A percentile compares a stretch with the other conserved stretches of the same genome.
phyloP scores from a whole-genome alignment of 2,329 filamentous ascomycete genomes.

The Scedosporium apiospermum region DNA sequence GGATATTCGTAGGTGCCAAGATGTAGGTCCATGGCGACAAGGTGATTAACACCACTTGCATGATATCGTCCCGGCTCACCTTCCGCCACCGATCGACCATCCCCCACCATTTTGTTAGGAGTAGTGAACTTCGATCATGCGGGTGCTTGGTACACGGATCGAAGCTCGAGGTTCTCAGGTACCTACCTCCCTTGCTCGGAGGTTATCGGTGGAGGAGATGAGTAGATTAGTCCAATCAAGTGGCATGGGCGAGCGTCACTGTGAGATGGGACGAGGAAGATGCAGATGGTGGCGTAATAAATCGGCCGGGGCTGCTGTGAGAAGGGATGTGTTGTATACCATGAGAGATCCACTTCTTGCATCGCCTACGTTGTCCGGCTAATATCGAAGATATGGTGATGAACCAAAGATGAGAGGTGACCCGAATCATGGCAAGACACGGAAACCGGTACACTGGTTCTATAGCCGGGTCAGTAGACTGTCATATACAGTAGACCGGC shows the following conservation, averaged over 20 bases:
- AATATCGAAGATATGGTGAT: neutral
- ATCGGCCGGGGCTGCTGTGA: neutral
- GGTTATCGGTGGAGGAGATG: neutral
- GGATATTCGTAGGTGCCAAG: neutral
- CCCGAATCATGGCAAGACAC: neutral
- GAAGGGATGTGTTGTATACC: neutral
- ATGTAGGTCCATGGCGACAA: neutral
- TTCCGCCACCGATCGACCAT: neutral
- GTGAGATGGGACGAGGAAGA: neutral
- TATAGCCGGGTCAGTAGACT: neutral
- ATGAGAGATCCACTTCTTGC: neutral
- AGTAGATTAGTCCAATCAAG: slow-evolving; percentile 3
- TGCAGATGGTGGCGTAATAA: neutral
- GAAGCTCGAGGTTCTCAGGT: neutral
- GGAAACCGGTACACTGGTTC: neutral
- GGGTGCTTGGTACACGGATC: too few relatives aligned
- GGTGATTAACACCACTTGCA: neutral
- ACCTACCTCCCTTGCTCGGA: neutral
- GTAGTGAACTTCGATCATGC: too few relatives aligned
- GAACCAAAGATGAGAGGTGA: neutral
- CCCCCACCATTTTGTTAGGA: neutral
- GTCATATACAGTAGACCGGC: neutral
- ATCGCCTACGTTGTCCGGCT: neutral
- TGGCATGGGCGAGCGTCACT: neutral
- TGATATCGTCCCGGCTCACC: neutral